Conservation (phyloP, 495 filamentous ascomycete genomes). For the Mytilinidion resinicola region DNA sequence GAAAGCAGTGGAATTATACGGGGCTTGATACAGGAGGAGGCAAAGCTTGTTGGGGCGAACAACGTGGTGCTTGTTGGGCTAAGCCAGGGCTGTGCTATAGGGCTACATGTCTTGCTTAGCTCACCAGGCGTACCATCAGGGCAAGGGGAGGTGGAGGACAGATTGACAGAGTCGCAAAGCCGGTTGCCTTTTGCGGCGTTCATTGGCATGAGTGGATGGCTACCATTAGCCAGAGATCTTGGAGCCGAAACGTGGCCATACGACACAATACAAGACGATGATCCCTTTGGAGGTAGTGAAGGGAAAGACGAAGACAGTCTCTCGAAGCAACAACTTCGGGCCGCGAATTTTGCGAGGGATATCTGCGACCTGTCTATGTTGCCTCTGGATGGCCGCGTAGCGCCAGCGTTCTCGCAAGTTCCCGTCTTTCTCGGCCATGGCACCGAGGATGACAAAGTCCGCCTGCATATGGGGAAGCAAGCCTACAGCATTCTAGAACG, state of each 20-base stretch:
- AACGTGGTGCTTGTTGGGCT: slow-evolving; percentile 49
- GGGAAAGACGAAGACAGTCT: not conserved
- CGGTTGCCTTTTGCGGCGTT: slow-evolving; percentile 37
- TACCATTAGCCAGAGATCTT: slow-evolving; percentile 42
- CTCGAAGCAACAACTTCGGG: not conserved
- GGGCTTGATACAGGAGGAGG: slow-evolving; percentile 38
- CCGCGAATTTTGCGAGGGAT: not conserved
- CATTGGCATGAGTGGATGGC: slow-evolving; percentile 52
- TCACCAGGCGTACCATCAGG: slow-evolving; percentile 1
- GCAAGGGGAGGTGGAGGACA: not conserved
- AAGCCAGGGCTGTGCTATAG: slow-evolving; percentile 52
- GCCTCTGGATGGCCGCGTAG: not conserved
- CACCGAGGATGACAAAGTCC: slow-evolving; percentile 45
- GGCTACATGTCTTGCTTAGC: slow-evolving; percentile 40
- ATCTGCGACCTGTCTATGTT: not conserved
- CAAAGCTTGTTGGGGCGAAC: slow-evolving; percentile 31
- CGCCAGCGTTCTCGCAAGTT: slow-evolving; percentile 3
- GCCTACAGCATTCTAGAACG: not conserved
- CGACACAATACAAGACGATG: slow-evolving; percentile 9
- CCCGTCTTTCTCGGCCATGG: slow-evolving; percentile 53
- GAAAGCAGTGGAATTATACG: slow-evolving; percentile 41
- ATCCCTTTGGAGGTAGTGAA: slow-evolving; percentile 1
- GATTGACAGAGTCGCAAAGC: slow-evolving; percentile 19
- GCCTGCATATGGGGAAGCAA: not conserved
- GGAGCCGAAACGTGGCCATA: not conserved